phyloP scores from a whole-genome alignment of 768 basidiomycete genomes.

The Coprinopsis strossmayeri region DNA sequence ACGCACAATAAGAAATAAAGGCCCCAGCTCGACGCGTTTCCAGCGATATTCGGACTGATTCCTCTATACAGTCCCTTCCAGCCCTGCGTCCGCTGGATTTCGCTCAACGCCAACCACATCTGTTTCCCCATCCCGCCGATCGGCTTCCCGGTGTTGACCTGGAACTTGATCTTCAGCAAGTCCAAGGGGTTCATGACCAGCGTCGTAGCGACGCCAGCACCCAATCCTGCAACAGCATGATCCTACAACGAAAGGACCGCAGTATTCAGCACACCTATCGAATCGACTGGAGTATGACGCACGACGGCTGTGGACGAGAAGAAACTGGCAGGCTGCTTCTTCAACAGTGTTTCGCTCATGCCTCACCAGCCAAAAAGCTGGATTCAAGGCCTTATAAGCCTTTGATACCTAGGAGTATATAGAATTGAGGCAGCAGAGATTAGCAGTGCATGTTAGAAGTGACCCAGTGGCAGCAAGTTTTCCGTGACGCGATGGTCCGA shows the following conservation, averaged over 20 bases:
- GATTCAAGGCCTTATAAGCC: background rate
- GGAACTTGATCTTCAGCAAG: conserved; percentile 89
- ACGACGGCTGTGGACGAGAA: conserved; percentile 46
- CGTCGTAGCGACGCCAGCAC: conserved; percentile 88
- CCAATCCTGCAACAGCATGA: conserved; percentile 90
- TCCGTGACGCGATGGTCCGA: conserved; percentile 6
- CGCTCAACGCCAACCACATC: conserved; percentile 69
- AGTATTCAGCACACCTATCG: too few relatives aligned
- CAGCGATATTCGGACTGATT: conserved; percentile 83
- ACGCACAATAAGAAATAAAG: conserved; percentile 96
- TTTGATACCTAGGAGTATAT: too few relatives aligned
- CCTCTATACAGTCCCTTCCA: conserved; percentile 88
- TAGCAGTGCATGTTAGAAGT: background rate
- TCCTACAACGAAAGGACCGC: conserved; percentile 44
- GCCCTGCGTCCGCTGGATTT: conserved; percentile 71
- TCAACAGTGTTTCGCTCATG: conserved; percentile 4
- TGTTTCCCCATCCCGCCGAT: conserved; percentile 58
- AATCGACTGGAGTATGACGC: conserved; percentile 11
- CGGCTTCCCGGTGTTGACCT: conserved; percentile 69
- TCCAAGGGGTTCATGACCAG: conserved; percentile 97
- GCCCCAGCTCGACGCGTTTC: conserved; percentile 96
- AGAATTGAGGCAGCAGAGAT: background rate
- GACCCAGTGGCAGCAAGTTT: background rate
- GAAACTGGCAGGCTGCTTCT: conserved; percentile 41
- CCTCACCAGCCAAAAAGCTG: conserved; percentile 10